These are phyloP conservation scores for Candida broadrunensis DNA, from an alignment of 805 yeast genomes.

Conservation along the genomic window DNA sequence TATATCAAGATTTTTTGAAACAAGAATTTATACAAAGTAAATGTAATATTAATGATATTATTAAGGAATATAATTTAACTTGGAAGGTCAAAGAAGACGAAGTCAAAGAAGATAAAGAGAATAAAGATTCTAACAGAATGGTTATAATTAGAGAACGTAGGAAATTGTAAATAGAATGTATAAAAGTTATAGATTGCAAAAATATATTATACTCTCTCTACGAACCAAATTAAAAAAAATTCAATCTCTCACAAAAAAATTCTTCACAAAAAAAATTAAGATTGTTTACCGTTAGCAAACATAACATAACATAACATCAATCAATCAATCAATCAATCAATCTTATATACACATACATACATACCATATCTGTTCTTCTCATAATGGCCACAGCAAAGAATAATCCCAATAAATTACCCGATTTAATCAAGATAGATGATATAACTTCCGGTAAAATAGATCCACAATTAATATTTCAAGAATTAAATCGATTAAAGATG, in stretches of 20 bases:
- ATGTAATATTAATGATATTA: background rate
- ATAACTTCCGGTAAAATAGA: slow-evolving; percentile 41
- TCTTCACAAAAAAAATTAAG: too few relatives aligned
- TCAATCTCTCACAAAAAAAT: too few relatives aligned
- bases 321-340: too few relatives aligned
- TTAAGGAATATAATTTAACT: background rate
- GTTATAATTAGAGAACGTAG: background rate
- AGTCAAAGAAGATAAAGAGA: too few relatives aligned
- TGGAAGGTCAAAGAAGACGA: background rate
- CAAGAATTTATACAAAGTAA: background rate
- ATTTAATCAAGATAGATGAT: slow-evolving; percentile 39
- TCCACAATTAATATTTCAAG: slow-evolving; percentile 41
- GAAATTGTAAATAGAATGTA: background rate
- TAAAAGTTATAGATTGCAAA: too few relatives aligned
- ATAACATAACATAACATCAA: too few relatives aligned
- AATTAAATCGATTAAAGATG: slow-evolving; percentile 37
- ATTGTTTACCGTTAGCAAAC: too few relatives aligned
- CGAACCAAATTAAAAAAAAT: too few relatives aligned
- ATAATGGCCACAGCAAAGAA: background rate
- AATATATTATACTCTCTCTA: too few relatives aligned
- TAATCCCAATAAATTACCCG: slow-evolving; percentile 20
- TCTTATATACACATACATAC: too few relatives aligned
- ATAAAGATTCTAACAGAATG: background rate
- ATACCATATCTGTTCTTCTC: background rate
- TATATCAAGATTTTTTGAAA: slow-evolving; percentile 9